These are phyloP conservation scores for Bruguiera hainesii DNA, from an alignment of 441 rosid genomes.

Conservation along the genomic window DNA sequence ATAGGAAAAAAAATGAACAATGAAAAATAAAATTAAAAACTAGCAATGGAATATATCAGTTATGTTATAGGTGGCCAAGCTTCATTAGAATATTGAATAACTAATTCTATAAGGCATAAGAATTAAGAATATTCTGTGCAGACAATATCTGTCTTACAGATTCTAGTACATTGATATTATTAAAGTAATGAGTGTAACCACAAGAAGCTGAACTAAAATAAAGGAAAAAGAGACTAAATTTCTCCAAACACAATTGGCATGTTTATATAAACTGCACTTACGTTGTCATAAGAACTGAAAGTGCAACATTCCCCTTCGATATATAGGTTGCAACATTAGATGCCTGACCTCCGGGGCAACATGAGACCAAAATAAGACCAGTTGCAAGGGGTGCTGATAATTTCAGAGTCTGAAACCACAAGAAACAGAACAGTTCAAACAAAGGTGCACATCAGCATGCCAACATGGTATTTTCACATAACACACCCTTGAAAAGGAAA, in stretches of 20 bases:
- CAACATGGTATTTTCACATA: background rate
- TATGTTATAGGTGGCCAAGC: background rate
- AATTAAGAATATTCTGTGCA: background rate
- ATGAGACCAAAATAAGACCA: conserved; percentile 92
- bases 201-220: background rate
- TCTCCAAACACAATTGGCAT: conserved; percentile 4
- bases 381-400: conserved; percentile 96
- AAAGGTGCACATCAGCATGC: background rate
- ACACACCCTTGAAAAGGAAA: background rate
- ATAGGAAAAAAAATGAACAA: background rate
- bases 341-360: conserved; percentile 99
- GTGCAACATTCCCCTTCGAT: conserved; percentile 96
- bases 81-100: background rate
- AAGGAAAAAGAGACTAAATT: conserved; percentile 3
- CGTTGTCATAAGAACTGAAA: conserved; percentile 99
- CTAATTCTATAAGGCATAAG: background rate
- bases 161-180: background rate
- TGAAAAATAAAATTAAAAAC: background rate
- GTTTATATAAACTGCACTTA: conserved; percentile 29
- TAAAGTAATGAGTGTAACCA: background rate
- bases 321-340: conserved; percentile 95
- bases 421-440: conserved; percentile 12
- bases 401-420: conserved; percentile 54
- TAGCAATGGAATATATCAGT: background rate
- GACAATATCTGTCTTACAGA: background rate